Evolutionary conservation across 805 yeast species (phyloP), one percentile per base, ranked within the genome.

Genomic region (Metschnikowia continentalis): DNA sequence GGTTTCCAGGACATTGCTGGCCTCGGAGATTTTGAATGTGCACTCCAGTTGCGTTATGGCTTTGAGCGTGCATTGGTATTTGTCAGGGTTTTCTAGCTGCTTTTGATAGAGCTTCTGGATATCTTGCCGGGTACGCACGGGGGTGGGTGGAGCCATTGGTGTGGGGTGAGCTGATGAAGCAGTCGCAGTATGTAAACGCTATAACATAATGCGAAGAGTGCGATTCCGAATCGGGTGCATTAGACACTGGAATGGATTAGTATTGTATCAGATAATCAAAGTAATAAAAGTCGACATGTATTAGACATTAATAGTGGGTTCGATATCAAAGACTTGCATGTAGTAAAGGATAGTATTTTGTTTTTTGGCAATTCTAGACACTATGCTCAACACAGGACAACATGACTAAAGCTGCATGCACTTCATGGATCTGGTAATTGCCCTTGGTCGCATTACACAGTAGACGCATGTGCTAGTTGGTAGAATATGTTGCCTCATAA

Each of bases 81-180:
- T 64, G 4, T 62, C 62, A 0, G 74, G 73, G 30, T 69, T 52
- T 3, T 52, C 46, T 2, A 72, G 58, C 46, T 66, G 69, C 6
- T 63, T 57, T 6, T 50, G 52, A 51, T 68, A 71, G 42, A 53
- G 58, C 30, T 41, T 41, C 23, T 56, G 61, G n/a, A 71, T 58
- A 32, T 74, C 75, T 13, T 54, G 46, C 15, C 65, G 55, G 32
- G 57, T 57, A 47, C 65, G 65, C 6, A 74, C 77, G 3, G 75
- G 76, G 20, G 75, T 70, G 6, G 77, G 76, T 17, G 78, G 78
- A 11, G 77, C 74, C 78, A 74, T 74, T 22, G 23, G 23, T 7
- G 10, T 19, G 30, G 41, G 19, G 33, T 20, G 30, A 17, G n/a
- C 15, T 37, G 40, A 20, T 26, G 26, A 20, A 37, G 36, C 37